Conservation (phyloP, 2,329 filamentous ascomycete genomes). For the Fusarium mexicanum region DNA sequence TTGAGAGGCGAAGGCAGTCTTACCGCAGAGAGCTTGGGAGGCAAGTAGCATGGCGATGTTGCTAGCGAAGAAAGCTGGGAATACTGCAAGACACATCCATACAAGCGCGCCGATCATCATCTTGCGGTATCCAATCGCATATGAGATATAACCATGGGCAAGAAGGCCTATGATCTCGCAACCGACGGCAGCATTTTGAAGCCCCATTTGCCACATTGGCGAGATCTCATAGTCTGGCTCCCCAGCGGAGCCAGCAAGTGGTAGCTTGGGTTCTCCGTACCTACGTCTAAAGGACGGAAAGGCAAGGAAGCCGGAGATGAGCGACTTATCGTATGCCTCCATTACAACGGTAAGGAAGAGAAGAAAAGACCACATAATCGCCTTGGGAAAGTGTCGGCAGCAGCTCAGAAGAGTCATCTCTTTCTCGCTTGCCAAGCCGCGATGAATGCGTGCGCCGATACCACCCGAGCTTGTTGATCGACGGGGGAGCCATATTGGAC, state of each 20-base stretch:
- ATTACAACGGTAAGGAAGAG: slow-evolving; percentile 27
- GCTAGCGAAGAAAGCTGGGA: slow-evolving; percentile 48
- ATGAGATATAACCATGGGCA: slow-evolving; percentile 51
- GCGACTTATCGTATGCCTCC: slow-evolving; percentile 22
- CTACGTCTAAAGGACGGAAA: background rate
- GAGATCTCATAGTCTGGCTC: slow-evolving; percentile 13
- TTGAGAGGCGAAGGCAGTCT: rapidly evolving
- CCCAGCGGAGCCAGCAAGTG: background rate
- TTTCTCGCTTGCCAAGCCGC: slow-evolving; percentile 9
- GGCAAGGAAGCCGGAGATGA: slow-evolving; percentile 7
- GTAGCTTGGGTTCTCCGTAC: slow-evolving; percentile 38
- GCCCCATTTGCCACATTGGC: background rate
- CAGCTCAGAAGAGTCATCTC: slow-evolving; percentile 16
- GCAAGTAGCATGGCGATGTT: slow-evolving; percentile 45
- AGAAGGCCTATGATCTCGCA: slow-evolving; percentile 48
- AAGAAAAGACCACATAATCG: slow-evolving; percentile 21
- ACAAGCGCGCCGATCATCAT: slow-evolving; percentile 50
- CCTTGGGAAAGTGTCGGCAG: slow-evolving; percentile 19
- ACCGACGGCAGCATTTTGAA: background rate
- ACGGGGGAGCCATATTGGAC: slow-evolving; percentile 3
- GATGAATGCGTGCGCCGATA: background rate
- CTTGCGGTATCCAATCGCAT: slow-evolving; percentile 48
- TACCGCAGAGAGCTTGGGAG: slow-evolving; percentile 45
- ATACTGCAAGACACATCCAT: slow-evolving; percentile 49
- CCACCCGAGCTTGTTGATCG: slow-evolving; percentile 9